Base-by-base conservation (phyloP, 1,284 basidiomycete species). In the Neotropicomus parvogracilis region DNA sequence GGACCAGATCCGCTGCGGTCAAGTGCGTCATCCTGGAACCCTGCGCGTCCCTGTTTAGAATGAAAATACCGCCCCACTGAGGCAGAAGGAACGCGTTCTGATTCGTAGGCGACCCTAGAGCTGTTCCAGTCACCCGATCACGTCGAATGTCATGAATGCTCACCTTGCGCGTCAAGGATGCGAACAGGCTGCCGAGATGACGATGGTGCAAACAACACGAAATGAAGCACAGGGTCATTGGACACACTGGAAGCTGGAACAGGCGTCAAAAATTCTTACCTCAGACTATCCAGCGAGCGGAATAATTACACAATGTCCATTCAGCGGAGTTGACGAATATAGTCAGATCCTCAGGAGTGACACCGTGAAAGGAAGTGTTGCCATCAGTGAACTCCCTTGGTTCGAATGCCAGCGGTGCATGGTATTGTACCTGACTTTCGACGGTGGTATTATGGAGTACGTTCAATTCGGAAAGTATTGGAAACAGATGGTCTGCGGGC, bases 291-390 rank as follows among this genome's bases (percentile, higher is more conserved):
- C 26, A 46, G 20, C 1, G 13, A 20, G 16, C 13, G 52, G 38
- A 34, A 48, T 27, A 66, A 77, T 67, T 59, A 94, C 92, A 91
- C 36, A 99, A 67, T 13, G 85, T 89, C 95, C 95, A 99, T 63
- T 94, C 88, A 13, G 93, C 95, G 3, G 92, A 92, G 62, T 99
- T 99, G 46, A 99, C 78, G 60, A 99, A 99, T 0, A 93, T 81
- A 19, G 87, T 91, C 49, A 95, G 75, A 57, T 93, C 82, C 57
- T 93, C 91, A 48, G 83, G 80, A 12, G 81, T 81, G 33, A 97
- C 68, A 0, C 80, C 78, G 65, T 81, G 81, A 0, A 64, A 62
- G 14, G 67, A 68, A 27, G 70, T 59, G 10, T 68, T 58, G 19
- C 57, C 60, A 17, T 66, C 49, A 19, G 64, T 59, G 6, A 78